phyloP scores from a whole-genome alignment of 2,329 filamentous ascomycete genomes.

The Hypoxylon sp. region DNA sequence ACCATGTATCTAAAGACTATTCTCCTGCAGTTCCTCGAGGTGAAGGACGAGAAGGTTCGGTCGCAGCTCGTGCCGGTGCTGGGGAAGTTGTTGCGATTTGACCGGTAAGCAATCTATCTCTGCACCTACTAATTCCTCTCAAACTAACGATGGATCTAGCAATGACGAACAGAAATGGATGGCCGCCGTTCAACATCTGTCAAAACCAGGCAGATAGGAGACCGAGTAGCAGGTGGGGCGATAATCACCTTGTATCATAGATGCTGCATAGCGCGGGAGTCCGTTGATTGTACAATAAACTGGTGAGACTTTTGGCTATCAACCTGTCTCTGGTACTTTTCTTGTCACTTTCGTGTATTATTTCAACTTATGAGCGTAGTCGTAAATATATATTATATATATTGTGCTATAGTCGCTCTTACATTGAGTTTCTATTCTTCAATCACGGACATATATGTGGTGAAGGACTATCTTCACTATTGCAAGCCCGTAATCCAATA shows the following conservation, averaged over 20 bases:
- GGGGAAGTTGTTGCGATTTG: conserved; percentile 82
- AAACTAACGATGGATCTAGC: conserved; percentile 54
- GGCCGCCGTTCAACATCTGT: conserved; percentile 74
- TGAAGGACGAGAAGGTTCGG: conserved; percentile 82
- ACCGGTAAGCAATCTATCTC: conserved; percentile 70
- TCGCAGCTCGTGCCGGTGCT: conserved; percentile 83
- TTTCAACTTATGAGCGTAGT: neutral
- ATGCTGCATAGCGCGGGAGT: conserved; percentile 48
- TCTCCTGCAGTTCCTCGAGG: conserved; percentile 84
- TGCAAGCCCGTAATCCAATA: no score
- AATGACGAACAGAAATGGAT: conserved; percentile 89
- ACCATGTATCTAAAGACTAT: conserved; percentile 84
- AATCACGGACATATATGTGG: no score
- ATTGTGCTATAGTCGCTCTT: neutral
- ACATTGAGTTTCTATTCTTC: neutral
- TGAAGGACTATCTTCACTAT: no score
- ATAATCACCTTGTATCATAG: conserved; percentile 25
- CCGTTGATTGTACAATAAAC: conserved; percentile 30
- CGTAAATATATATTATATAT: neutral
- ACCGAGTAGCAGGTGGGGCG: neutral
- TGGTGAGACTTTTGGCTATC: conserved; percentile 14
- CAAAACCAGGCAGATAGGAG: conserved; percentile 47
- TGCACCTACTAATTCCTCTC: neutral
- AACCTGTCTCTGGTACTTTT: neutral
- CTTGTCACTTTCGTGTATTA: conserved; percentile 2